These are phyloP conservation scores for Colletotrichum gigasporum DNA, from an alignment of 2,329 filamentous ascomycete genomes.

Conservation along the genomic window DNA sequence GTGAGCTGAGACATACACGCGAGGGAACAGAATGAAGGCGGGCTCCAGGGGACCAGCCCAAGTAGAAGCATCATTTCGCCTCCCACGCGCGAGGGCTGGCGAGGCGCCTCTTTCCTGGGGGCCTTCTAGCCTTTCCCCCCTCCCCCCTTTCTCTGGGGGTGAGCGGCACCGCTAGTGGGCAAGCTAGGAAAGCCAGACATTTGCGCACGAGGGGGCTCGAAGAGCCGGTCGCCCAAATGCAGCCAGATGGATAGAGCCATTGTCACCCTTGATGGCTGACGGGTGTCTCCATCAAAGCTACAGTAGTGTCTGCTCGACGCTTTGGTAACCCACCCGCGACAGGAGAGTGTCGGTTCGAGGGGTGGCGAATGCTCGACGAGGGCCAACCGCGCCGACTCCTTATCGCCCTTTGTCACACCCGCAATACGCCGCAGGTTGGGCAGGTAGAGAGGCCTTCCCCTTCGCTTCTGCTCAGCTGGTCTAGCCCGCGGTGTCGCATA, in stretches of 20 bases:
- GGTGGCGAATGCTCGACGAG: background rate
- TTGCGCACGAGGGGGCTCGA: slow-evolving; percentile 10
- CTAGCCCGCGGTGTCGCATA: background rate
- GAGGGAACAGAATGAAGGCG: background rate
- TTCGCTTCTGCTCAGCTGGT: background rate
- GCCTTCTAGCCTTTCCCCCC: background rate
- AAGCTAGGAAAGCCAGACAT: slow-evolving; percentile 7
- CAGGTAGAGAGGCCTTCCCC: background rate
- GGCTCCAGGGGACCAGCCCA: background rate
- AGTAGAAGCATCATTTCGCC: background rate
- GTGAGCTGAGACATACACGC: slow-evolving; percentile 27
- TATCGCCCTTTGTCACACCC: slow-evolving; percentile 2
- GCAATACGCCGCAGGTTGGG: background rate
- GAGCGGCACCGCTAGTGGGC: slow-evolving; percentile 9
- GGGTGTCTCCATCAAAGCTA: background rate
- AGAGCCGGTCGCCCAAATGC: background rate
- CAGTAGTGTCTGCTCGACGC: background rate
- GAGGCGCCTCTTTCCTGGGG: background rate
- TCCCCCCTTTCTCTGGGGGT: background rate
- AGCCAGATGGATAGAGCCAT: background rate
- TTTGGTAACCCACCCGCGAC: background rate
- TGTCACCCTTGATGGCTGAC: background rate
- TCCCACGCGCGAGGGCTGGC: background rate
- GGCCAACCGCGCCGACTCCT: background rate
- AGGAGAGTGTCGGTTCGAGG: background rate